Conservation (phyloP, 140 eudicot species). For the Senecio squalidus region DNA sequence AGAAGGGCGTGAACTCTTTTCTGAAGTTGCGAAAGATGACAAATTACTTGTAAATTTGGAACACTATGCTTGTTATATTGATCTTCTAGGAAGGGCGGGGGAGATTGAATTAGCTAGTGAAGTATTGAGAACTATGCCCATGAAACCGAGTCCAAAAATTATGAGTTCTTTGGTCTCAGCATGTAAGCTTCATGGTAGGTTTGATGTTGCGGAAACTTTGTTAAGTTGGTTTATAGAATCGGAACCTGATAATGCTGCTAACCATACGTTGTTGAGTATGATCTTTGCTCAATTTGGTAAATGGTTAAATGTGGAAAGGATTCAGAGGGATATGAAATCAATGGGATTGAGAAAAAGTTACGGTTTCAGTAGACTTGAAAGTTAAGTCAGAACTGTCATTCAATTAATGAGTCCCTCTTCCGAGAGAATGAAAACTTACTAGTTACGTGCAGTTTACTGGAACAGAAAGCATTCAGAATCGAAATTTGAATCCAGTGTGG, state of each 20-base stretch:
- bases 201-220: conserved; percentile 45
- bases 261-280: conserved; percentile 51
- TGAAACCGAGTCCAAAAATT: conserved; percentile 41
- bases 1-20: conserved; percentile 39
- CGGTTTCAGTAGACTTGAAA: conserved; percentile 54
- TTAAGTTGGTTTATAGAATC: conserved; percentile 41
- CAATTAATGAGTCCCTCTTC: background rate
- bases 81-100: conserved; percentile 77
- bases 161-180: conserved; percentile 60
- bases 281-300: conserved; percentile 63
- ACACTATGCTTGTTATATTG: conserved; percentile 65
- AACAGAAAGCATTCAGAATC: background rate
- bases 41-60: conserved; percentile 28
- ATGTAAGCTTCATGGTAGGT: conserved; percentile 61
- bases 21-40: conserved; percentile 22
- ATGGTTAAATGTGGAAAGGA: conserved; percentile 55
- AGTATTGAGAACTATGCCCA: conserved; percentile 50
- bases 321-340: conserved; percentile 42
- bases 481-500: background rate
- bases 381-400: conserved; percentile 1
- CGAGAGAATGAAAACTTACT: too few relatives aligned
- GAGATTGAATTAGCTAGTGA: conserved; percentile 53
- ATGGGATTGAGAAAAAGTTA: conserved; percentile 40
- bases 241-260: conserved; percentile 58
- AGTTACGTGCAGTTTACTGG: too few relatives aligned